Evolutionary conservation across 2,329 filamentous ascomycete genomes (phyloP).

Genomic region (Calycina herbarum): DNA sequence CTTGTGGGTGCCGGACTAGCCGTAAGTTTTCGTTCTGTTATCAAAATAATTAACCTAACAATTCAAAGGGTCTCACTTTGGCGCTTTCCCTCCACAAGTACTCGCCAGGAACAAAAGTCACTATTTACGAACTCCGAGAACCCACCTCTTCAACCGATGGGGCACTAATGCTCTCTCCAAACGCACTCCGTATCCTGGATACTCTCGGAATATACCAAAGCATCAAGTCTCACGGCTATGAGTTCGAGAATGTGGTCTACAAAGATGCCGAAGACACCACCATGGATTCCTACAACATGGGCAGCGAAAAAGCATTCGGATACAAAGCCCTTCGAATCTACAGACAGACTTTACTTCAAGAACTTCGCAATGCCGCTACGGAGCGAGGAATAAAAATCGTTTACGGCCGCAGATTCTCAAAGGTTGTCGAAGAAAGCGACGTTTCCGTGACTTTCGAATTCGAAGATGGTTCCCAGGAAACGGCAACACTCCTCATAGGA

Average conservation of each 20-base stretch:
- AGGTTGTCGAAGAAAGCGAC: conserved; percentile 42
- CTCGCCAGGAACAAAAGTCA: conserved; percentile 45
- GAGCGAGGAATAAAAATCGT: conserved; percentile 43
- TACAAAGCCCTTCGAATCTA: conserved; percentile 55
- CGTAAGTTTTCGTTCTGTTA: too few relatives aligned
- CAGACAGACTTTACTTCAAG: conserved; percentile 49
- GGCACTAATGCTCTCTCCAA: conserved; percentile 58
- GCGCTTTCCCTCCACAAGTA: conserved; percentile 51
- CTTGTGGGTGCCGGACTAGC: too few relatives aligned
- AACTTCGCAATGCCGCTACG: conserved; percentile 43
- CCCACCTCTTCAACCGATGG: conserved; percentile 49
- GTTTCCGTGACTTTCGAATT: conserved; percentile 47
- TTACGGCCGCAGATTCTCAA: conserved; percentile 48
- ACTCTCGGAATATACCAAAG: conserved; percentile 47
- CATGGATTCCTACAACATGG: conserved; percentile 48
- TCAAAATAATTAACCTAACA: background rate
- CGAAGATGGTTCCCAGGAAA: conserved; percentile 43
- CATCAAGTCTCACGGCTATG: conserved; percentile 45
- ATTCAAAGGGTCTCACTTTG: conserved; percentile 33
- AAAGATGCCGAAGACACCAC: conserved; percentile 37
- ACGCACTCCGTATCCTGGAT: conserved; percentile 55
- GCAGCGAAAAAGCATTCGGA: conserved; percentile 46
- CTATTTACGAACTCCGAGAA: conserved; percentile 50
- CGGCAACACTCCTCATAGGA: conserved; percentile 49
- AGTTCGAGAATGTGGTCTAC: conserved; percentile 51